Evolutionary conservation across 1,139 yeast species (phyloP), one percentile per base, ranked within the genome.

Genomic region (Lodderomyces margitis): DNA sequence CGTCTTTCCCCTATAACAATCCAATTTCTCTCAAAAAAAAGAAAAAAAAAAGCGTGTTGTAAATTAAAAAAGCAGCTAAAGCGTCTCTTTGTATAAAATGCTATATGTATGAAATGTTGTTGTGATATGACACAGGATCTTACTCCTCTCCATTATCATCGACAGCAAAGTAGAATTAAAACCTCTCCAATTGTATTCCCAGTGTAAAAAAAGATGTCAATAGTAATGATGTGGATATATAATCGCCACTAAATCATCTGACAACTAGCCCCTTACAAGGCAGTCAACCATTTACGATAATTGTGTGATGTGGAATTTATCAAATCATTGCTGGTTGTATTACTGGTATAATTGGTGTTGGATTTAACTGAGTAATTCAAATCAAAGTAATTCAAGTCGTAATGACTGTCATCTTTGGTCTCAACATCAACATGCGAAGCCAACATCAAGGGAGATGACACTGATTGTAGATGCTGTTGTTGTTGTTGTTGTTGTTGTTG

Each of bases 251-350:
- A n/a, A n/a, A 23, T 23, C 11, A 23, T 23, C 8, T 8, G 8
- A 23, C 25, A 8, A 23, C 8, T 11, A 8, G 25, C 8, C 25
- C 8, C 25, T 35, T 34, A 42, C 32, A 42, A 42, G 19, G 46
- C 44, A 37, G 43, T 41, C 48, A 69, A 59, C 75, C 75, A 70
- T 52, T 68, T 68, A 45, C 74, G 63, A 55, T 70, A 70, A 53
- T 70, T 70, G 45, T 67, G 66, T 25, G 70, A 64, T 36, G 74
- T 68, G 31, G 70, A 61, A 35, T 51, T 54, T 30, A 54, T 34
- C 34, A 52, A 44, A 27, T 49, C 54, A 15, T 39, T 47, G 16
- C 31, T 41, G 21, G 44, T 15, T 37, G 36, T 28, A 28, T 20
- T 23, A 42, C 34, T 16, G 32, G 53, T 44, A 31, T 54, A 49